phyloP scores from a whole-genome alignment of 2,329 filamentous ascomycete species.

The Sporothrix variecibatus region DNA sequence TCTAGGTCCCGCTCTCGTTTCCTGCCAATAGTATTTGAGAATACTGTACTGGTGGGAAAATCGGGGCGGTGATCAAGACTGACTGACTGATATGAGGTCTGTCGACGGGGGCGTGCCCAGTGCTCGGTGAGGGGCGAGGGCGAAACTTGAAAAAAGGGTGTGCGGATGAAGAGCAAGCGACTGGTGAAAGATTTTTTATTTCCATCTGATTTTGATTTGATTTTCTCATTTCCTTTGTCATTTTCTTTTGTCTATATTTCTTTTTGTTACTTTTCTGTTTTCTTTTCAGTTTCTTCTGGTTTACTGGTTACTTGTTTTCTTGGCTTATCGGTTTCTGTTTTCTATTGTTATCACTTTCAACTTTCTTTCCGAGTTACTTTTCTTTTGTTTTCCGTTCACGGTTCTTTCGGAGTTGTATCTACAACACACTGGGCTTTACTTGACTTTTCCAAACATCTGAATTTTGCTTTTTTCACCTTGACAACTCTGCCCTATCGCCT shows the following conservation, averaged over 20 bases:
- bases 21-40: slow-evolving; percentile 26
- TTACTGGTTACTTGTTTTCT: neutral
- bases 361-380: neutral
- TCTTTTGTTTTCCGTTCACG: neutral
- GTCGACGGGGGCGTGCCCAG: slow-evolving; percentile 1
- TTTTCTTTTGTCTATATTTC: neutral
- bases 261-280: neutral
- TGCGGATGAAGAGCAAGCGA: slow-evolving; percentile 26
- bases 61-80: neutral
- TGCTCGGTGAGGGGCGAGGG: slow-evolving; percentile 18
- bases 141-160: neutral
- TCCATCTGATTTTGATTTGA: slow-evolving; percentile 17
- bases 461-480: neutral
- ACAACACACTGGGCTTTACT: neutral
- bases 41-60: slow-evolving; percentile 19
- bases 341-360: neutral
- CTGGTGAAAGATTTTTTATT: slow-evolving; percentile 9
- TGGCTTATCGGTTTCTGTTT: neutral
- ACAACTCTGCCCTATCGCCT: neutral
- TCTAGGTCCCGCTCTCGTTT: slow-evolving; percentile 14
- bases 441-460: neutral
- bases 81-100: neutral
- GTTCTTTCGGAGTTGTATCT: neutral
- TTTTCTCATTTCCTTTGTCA: slow-evolving; percentile 12
- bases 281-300: neutral